These are phyloP conservation scores for Oehlia diaphana DNA, from an alignment of 192 early-diverging fungal genomes.

Conservation along the genomic window DNA sequence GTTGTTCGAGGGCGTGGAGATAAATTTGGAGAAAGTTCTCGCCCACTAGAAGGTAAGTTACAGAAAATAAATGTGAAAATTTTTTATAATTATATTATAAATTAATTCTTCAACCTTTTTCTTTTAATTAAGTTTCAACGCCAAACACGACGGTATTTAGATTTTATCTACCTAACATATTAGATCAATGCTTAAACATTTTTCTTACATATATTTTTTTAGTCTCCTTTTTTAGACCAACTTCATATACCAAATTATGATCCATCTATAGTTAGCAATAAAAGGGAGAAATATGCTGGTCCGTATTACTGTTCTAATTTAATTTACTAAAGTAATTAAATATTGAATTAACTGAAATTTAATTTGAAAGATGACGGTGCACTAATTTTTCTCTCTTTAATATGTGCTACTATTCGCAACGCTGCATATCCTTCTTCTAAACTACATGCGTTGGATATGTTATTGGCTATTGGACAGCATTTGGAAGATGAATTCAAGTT, in stretches of 20 bases:
- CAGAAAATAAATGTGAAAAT: not conserved
- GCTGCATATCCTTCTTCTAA: slow-evolving; percentile 69
- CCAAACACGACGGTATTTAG: not conserved
- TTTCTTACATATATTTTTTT: not conserved
- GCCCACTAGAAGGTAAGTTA: not conserved
- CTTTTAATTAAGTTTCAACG: not conserved
- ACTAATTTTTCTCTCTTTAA: slow-evolving; percentile 63
- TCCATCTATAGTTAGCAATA: slow-evolving; percentile 7
- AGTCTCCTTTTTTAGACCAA: slow-evolving; percentile 17
- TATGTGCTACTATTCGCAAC: slow-evolving; percentile 73
- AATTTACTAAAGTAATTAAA: not conserved
- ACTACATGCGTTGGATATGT: slow-evolving; percentile 71
- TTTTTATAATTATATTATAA: no score
- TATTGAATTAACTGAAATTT: not conserved
- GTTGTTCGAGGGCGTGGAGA: slow-evolving; percentile 3
- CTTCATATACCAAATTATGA: slow-evolving; percentile 35
- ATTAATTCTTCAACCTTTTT: not conserved
- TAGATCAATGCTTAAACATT: not conserved
- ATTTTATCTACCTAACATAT: not conserved
- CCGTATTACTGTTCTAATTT: not conserved
- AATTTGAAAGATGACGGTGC: slow-evolving; percentile 59
- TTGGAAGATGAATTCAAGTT: slow-evolving; percentile 71
- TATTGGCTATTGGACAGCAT: slow-evolving; percentile 65
- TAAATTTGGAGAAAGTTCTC: slow-evolving; percentile 26
- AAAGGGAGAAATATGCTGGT: slow-evolving; percentile 20